Conservation (phyloP, 2,329 filamentous ascomycete species). For the Aureobasidium mangrovei region DNA sequence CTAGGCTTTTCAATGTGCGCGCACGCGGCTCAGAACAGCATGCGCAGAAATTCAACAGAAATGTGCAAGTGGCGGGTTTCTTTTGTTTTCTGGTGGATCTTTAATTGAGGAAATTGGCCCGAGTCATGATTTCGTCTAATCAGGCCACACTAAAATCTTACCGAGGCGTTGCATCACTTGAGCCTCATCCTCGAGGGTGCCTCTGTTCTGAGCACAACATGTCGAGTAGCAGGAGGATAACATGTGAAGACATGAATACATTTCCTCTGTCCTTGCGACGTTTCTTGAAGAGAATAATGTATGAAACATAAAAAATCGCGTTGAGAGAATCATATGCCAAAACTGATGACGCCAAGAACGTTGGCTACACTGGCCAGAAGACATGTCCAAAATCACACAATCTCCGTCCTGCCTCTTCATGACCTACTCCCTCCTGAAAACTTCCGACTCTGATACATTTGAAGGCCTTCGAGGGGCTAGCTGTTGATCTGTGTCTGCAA, state of each 20-base stretch:
- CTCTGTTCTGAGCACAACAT: no score
- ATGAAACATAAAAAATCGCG: not conserved
- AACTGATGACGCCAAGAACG: not conserved
- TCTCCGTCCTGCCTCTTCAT: not conserved
- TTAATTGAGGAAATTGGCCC: conserved; percentile 12
- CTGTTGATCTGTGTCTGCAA: conserved; percentile 7
- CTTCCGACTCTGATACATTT: conserved; percentile 3
- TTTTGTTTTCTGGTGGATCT: conserved; percentile 2
- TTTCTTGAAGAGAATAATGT: no score
- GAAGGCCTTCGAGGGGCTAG: conserved; percentile 3
- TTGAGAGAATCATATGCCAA: not conserved
- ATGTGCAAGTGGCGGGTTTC: not conserved
- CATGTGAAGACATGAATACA: no score
- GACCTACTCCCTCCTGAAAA: conserved; percentile 4
- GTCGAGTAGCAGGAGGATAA: no score
- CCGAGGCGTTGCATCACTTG: conserved; percentile 3
- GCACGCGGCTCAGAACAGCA: not conserved
- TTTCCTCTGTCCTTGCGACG: no score
- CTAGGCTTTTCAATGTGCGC: not conserved
- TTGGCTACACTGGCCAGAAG: not conserved
- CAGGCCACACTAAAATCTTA: conserved; percentile 9
- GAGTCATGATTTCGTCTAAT: conserved; percentile 8
- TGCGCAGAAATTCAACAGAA: not conserved
- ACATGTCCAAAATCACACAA: not conserved
- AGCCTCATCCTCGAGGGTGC: no score